Conservation (phyloP, 495 filamentous ascomycete genomes). For the Chaetomium tenue region DNA sequence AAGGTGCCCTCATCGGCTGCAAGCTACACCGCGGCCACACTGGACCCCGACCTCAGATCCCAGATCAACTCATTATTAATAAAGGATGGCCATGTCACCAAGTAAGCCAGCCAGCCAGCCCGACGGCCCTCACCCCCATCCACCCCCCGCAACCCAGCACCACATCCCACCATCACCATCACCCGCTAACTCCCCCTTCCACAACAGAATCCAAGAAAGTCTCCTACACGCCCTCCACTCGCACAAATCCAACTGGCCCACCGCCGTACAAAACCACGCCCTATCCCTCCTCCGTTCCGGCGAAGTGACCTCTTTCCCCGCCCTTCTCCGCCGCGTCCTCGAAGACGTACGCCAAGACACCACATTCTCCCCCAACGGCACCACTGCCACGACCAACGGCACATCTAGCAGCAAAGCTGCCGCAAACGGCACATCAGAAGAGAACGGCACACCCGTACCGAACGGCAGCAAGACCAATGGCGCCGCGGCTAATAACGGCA, state of each 20-base stretch:
- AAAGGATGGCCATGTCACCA: slow-evolving; percentile 48
- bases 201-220: slow-evolving; percentile 55
- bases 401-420: background rate
- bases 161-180: background rate
- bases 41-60: slow-evolving; percentile 53
- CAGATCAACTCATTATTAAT: slow-evolving; percentile 52
- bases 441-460: background rate
- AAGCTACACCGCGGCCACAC: slow-evolving; percentile 50
- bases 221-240: slow-evolving; percentile 54
- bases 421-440: background rate
- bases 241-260: slow-evolving; percentile 54
- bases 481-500: slow-evolving; percentile 12
- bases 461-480: slow-evolving; percentile 24
- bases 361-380: slow-evolving; percentile 28
- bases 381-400: slow-evolving; percentile 19
- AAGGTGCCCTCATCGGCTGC: slow-evolving; percentile 52
- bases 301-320: slow-evolving; percentile 52
- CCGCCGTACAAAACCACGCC: slow-evolving; percentile 51
- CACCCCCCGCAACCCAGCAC: background rate
- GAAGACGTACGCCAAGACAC: slow-evolving; percentile 55
- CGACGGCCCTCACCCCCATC: background rate
- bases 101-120: slow-evolving; percentile 36
- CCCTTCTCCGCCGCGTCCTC: slow-evolving; percentile 51
- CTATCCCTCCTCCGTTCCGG: slow-evolving; percentile 53
- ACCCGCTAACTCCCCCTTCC: slow-evolving; percentile 16